These are phyloP conservation scores for Sporothrix brasiliensis DNA, from an alignment of 2,329 filamentous ascomycete species.

Conservation along the genomic window DNA sequence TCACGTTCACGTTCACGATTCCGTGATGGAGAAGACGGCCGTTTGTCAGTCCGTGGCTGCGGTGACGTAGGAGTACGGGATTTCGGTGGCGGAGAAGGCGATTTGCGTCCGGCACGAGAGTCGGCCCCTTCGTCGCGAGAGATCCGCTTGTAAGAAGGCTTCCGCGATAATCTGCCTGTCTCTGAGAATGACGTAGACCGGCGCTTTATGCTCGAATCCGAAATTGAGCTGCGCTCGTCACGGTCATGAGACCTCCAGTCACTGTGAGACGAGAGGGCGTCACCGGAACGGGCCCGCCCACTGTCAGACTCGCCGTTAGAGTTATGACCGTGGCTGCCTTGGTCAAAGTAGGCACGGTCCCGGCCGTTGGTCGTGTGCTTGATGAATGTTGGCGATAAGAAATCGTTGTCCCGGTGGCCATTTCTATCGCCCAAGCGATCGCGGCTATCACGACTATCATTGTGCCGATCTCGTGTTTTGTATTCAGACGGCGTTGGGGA, in stretches of 20 bases:
- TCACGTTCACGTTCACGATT: constrained; percentile 18
- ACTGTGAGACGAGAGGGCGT: constrained; percentile 23
- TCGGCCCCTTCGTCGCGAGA: constrained; percentile 33
- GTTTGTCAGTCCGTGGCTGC: constrained; percentile 25
- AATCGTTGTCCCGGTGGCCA: constrained; percentile 41
- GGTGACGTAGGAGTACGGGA: constrained; percentile 42
- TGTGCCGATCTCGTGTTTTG: constrained; percentile 40
- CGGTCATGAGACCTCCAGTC: constrained; percentile 24
- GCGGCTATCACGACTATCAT: constrained; percentile 40
- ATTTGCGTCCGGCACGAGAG: constrained; percentile 32
- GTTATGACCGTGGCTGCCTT: constrained; percentile 10
- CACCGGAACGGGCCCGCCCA: constrained; percentile 33
- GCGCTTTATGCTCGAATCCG: constrained; percentile 39
- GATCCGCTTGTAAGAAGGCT: constrained; percentile 30
- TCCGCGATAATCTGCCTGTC: constrained; percentile 33
- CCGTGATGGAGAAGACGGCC: constrained; percentile 9
- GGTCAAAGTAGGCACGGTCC: constrained; percentile 49
- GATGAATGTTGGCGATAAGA: constrained; percentile 50
- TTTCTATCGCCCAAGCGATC: constrained; percentile 31
- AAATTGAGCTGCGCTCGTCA: not conserved
- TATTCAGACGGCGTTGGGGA: constrained; percentile 43
- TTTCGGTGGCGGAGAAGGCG: constrained; percentile 36
- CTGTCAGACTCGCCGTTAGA: not conserved
- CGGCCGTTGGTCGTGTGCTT: constrained; percentile 49
- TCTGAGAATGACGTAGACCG: constrained; percentile 42